Evolutionary conservation across 2,329 filamentous ascomycete species (phyloP), one percentile per base, ranked within the genome.

Genomic region (Calonectria naviculata): DNA sequence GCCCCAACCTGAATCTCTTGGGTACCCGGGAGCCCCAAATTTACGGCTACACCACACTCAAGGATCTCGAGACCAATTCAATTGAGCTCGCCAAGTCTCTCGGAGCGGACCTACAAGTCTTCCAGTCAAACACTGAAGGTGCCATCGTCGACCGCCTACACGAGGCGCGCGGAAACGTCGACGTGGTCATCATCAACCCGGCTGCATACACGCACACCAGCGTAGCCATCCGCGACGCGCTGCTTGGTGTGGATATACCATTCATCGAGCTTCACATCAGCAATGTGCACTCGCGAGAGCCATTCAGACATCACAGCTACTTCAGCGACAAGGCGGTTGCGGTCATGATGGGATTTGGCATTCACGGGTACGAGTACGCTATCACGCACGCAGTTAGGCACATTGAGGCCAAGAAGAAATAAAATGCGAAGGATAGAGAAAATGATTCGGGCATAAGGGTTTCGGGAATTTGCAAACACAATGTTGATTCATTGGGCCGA

Each of bases 41-140:
- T 76, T 95, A 95, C 84, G 93, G 93, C 78, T 86, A 84, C 71
- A 91, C 90, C 1, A 94, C 92, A 0, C 89, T 95, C 19, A 65
- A 85, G 21, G 89, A 93, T 72, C 87, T 95, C 26, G 86, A 90
- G 49, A 69, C 81, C 3, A 76, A 83, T n/a, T 87, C 88, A 24
- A 77, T 84, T 58, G 75, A 83, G 0, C 89, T 91, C 70, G 89
- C 89, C 28, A 65, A 81, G 0, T 74, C 81, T 0, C 85, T 90
- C 3, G 84, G 84, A 17, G 79, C 83, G 7, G 81, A 83, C 10
- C 81, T 95, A 24, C 81, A 88, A 24, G 81, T 86, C 41, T 93
- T 93, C 81, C 93, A 95, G 82, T 94, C 92, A 7, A 95, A 95
- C 83, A 90, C 93, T 79, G 93, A 95, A 81, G 93, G 93, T 65